Conservation (phyloP, 805 yeast species). For the Diddensiella santjacobensis region DNA sequence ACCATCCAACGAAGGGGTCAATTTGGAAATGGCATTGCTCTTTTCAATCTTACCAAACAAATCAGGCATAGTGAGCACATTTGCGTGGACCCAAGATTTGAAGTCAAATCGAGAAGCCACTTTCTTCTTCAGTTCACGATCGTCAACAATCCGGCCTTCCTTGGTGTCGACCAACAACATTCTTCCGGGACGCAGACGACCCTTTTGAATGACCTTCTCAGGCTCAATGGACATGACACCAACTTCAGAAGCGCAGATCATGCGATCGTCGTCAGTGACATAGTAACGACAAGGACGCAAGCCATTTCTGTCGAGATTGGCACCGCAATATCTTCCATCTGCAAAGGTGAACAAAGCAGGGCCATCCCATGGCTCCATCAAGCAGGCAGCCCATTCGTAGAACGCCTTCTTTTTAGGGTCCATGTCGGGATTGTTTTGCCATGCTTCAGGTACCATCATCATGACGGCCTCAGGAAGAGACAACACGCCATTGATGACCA, state of each 20-base stretch:
- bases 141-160: slow-evolving; percentile 90
- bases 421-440: slow-evolving; percentile 85
- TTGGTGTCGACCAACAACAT: slow-evolving; percentile 93
- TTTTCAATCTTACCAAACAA: slow-evolving; percentile 55
- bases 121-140: slow-evolving; percentile 74
- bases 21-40: slow-evolving; percentile 33
- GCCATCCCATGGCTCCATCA: slow-evolving; percentile 99
- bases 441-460: slow-evolving; percentile 96
- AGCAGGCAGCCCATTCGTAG: slow-evolving; percentile 98
- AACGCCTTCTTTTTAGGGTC: slow-evolving; percentile 91
- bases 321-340: slow-evolving; percentile 98
- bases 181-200: slow-evolving; percentile 93
- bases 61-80: slow-evolving; percentile 79
- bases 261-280: slow-evolving; percentile 88
- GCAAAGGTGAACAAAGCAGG: slow-evolving; percentile 96
- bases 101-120: slow-evolving; percentile 85
- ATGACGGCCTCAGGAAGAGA: slow-evolving; percentile 95
- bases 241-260: slow-evolving; percentile 97
- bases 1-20: slow-evolving; percentile 23
- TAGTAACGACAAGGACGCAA: slow-evolving; percentile 97
- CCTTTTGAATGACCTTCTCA: slow-evolving; percentile 78
- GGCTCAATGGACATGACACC: slow-evolving; percentile 93
- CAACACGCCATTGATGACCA: slow-evolving; percentile 86
- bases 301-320: slow-evolving; percentile 95
- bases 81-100: slow-evolving; percentile 88